Evolutionary conservation across 2,329 filamentous ascomycete genomes (phyloP).

Genomic region (Chaetomium sp.): DNA sequence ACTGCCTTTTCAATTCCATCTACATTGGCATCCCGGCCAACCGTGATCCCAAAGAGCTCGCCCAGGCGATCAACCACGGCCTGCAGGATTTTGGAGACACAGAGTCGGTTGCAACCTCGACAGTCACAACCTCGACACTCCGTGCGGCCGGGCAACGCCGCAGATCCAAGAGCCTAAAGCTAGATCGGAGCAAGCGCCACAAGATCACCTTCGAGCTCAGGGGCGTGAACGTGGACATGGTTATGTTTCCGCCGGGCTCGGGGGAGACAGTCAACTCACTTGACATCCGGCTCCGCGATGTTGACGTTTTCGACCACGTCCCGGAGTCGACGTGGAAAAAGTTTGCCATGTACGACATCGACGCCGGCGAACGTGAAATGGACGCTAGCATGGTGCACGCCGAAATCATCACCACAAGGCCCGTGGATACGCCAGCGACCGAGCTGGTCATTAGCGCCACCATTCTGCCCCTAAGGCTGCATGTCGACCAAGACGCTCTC

Average conservation of each 20-base stretch:
- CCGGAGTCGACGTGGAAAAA: slow-evolving; percentile 98
- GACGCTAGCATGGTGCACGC: slow-evolving; percentile 88
- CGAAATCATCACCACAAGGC: slow-evolving; percentile 84
- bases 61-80: slow-evolving; percentile 82
- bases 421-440: slow-evolving; percentile 80
- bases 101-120: slow-evolving; percentile 81
- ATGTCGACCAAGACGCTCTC: slow-evolving; percentile 95
- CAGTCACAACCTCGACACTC: slow-evolving; percentile 61
- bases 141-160: slow-evolving; percentile 49
- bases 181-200: slow-evolving; percentile 84
- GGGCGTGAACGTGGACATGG: slow-evolving; percentile 79
- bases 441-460: slow-evolving; percentile 83
- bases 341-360: slow-evolving; percentile 90
- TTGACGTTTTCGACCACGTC: slow-evolving; percentile 93
- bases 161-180: slow-evolving; percentile 62
- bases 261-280: slow-evolving; percentile 87
- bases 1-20: slow-evolving; percentile 97
- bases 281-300: slow-evolving; percentile 76
- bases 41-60: slow-evolving; percentile 78
- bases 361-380: slow-evolving; percentile 82
- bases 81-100: slow-evolving; percentile 87
- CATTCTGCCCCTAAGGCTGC: slow-evolving; percentile 81
- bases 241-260: slow-evolving; percentile 73
- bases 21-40: slow-evolving; percentile 92
- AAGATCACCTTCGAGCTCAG: slow-evolving; percentile 95